Evolutionary conservation across 768 basidiomycete species (phyloP).

Genomic region (Boletus sp.): DNA sequence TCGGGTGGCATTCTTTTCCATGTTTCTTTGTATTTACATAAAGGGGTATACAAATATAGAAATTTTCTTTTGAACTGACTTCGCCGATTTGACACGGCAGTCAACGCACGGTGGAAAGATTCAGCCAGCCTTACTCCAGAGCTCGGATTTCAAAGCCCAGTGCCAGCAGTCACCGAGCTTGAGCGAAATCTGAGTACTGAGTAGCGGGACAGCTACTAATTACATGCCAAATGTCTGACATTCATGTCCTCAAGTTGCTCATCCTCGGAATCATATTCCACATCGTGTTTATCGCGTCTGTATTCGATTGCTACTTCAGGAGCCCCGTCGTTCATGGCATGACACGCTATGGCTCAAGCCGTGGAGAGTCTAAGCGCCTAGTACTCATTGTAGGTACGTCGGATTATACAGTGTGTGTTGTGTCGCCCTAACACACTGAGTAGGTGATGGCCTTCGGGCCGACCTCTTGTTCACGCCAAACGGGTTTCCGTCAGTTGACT

Average conservation of each 20-base stretch:
- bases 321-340: conserved; percentile 81
- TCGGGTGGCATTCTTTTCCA: no score
- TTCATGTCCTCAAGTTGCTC: conserved; percentile 43
- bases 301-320: conserved; percentile 87
- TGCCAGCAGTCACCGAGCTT: not conserved
- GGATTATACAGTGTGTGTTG: not conserved
- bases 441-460: conserved; percentile 82
- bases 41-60: not conserved
- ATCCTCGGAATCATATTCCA: conserved; percentile 73
- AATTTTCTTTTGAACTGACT: not conserved
- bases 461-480: conserved; percentile 70
- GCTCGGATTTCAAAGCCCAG: not conserved
- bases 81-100: no score
- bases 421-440: not conserved
- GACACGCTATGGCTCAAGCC: conserved; percentile 46
- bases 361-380: conserved; percentile 62
- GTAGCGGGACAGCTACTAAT: no score
- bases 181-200: no score
- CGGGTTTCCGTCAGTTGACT: conserved; percentile 49
- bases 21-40: not conserved
- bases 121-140: not conserved
- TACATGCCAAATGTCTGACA: conserved; percentile 12
- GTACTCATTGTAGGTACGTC: conserved; percentile 74
- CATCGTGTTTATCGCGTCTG: conserved; percentile 63
- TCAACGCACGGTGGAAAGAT: not conserved